Conservation (phyloP, 108 stramenopile genomes). For the Skeletonema grethae region DNA sequence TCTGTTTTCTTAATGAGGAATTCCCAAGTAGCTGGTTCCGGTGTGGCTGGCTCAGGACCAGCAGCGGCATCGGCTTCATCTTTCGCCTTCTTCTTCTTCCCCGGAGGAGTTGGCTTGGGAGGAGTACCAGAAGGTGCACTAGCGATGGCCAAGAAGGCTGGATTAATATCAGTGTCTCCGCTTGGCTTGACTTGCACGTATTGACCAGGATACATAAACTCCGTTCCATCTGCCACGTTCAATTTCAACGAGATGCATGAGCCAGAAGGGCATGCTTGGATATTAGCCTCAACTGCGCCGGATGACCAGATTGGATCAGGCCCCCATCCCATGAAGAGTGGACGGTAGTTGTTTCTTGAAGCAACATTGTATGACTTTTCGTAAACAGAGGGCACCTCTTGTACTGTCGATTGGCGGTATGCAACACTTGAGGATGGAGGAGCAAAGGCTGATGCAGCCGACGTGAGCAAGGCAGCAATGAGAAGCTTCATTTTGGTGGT, state of each 20-base stretch:
- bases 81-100: slow-evolving; percentile 22
- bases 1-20: slow-evolving; percentile 91
- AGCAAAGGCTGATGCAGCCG: slow-evolving; percentile 6
- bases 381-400: neutral
- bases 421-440: neutral
- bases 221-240: slow-evolving; percentile 59
- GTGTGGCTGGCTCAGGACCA: slow-evolving; percentile 28
- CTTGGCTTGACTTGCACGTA: slow-evolving; percentile 69
- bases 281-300: slow-evolving; percentile 42
- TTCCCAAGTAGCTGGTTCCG: slow-evolving; percentile 61
- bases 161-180: slow-evolving; percentile 55
- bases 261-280: slow-evolving; percentile 66
- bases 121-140: slow-evolving; percentile 54
- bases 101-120: slow-evolving; percentile 23
- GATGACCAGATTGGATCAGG: slow-evolving; percentile 83
- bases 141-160: slow-evolving; percentile 85
- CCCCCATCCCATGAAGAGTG: slow-evolving; percentile 85
- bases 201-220: slow-evolving; percentile 77
- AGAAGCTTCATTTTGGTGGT: neutral
- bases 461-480: neutral
- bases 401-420: neutral
- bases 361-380: neutral
- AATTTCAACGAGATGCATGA: slow-evolving; percentile 61
- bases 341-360: slow-evolving; percentile 11
- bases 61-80: slow-evolving; percentile 50